These are phyloP conservation scores for Viridothelium virens DNA, from an alignment of 495 filamentous ascomycete genomes.

Conservation along the genomic window DNA sequence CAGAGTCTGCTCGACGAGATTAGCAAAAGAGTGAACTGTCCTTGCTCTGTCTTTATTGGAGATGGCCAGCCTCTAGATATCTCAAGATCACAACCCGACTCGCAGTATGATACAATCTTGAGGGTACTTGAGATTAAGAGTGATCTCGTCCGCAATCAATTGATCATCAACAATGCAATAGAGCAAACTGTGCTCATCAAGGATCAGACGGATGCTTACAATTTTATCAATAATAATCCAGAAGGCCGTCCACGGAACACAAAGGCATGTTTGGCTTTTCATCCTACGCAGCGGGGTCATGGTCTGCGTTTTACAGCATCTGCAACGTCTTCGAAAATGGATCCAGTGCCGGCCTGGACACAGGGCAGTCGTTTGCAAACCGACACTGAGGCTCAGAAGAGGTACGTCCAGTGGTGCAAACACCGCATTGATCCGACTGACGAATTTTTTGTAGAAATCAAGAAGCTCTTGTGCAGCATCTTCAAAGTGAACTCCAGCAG, in stretches of 20 bases:
- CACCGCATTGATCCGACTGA: neutral
- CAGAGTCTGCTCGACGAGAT: constrained; percentile 51
- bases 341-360: constrained; percentile 45
- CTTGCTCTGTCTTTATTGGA: constrained; percentile 57
- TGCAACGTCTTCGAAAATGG: constrained; percentile 42
- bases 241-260: constrained; percentile 55
- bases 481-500: constrained; percentile 14
- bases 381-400: constrained; percentile 60
- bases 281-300: constrained; percentile 48
- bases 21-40: constrained; percentile 55
- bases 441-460: neutral
- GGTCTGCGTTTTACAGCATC: constrained; percentile 44
- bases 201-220: constrained; percentile 53
- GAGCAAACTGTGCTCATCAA: constrained; percentile 80
- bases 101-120: constrained; percentile 64
- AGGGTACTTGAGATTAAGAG: constrained; percentile 74
- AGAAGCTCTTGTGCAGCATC: neutral
- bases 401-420: neutral
- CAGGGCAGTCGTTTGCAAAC: constrained; percentile 69
- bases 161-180: constrained; percentile 74
- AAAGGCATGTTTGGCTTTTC: constrained; percentile 57
- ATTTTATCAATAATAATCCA: constrained; percentile 54
- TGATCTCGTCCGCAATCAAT: constrained; percentile 62
- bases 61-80: constrained; percentile 52
- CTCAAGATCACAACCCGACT: constrained; percentile 62